A percentile compares a stretch with the other conserved stretches of the same genome.
These are phyloP conservation scores for Taphrina pruni DNA, from an alignment of 1,139 yeast genomes.

Conservation along the genomic window DNA sequence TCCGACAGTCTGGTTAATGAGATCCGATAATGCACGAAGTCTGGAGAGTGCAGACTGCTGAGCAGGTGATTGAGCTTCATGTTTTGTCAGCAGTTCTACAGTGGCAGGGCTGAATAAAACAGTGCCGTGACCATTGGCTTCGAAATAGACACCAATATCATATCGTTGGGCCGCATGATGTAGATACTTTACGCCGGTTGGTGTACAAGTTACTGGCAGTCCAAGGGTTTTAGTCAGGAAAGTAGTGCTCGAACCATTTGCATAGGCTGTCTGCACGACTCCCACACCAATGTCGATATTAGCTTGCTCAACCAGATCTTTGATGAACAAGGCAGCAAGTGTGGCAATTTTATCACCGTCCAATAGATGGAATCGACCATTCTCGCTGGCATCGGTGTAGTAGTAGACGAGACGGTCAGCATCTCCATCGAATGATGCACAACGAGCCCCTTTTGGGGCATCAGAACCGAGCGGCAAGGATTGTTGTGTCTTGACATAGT, in stretches of 20 bases:
- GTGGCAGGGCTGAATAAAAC: slow-evolving; percentile 75
- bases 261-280: slow-evolving; percentile 96
- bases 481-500: slow-evolving; percentile 89
- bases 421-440: slow-evolving; percentile 94
- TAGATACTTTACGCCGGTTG: slow-evolving; percentile 95
- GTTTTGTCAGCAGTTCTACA: slow-evolving; percentile 53
- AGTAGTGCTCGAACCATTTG: slow-evolving; percentile 87
- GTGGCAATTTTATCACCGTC: slow-evolving; percentile 97
- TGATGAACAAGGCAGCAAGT: slow-evolving; percentile 72
- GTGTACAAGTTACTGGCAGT: slow-evolving; percentile 84
- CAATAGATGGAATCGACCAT: slow-evolving; percentile 65
- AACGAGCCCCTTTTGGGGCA: slow-evolving; percentile 55
- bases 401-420: slow-evolving; percentile 94
- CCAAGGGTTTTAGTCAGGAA: slow-evolving; percentile 67
- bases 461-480: slow-evolving; percentile 69
- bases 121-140: slow-evolving; percentile 99
- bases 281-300: slow-evolving; percentile 61
- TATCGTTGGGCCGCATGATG: slow-evolving; percentile 85
- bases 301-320: slow-evolving; percentile 58
- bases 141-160: slow-evolving; percentile 93
- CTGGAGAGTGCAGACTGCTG: slow-evolving; percentile 59
- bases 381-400: slow-evolving; percentile 57
- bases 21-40: slow-evolving; percentile 63
- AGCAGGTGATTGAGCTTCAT: slow-evolving; percentile 52
- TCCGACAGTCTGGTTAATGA: slow-evolving; percentile 95